Percentiles rank a stretch among this genome's conserved stretches.
Conservation (phyloP, 208 protist species). For the Acanthamoeba divionensis region DNA sequence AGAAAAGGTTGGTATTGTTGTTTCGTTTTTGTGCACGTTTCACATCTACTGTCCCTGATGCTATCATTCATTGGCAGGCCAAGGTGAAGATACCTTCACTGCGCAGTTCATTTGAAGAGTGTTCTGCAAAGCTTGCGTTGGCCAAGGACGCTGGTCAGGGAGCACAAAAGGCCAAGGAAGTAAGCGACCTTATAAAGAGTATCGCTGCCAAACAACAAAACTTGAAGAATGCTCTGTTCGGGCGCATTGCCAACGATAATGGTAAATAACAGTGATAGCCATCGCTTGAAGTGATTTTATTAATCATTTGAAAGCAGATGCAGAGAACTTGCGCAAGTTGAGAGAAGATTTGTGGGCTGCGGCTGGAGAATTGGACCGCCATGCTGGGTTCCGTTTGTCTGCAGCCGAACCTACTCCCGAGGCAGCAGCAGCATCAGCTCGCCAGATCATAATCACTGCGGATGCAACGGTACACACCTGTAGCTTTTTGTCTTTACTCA, state of each 20-base stretch:
- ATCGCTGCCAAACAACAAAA: background rate
- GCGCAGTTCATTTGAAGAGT: background rate
- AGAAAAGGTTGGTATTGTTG: background rate
- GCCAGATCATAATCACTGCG: background rate
- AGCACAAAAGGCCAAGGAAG: background rate
- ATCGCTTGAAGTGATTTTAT: too few relatives aligned
- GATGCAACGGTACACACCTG: background rate
- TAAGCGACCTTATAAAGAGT: background rate
- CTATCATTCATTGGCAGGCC: background rate
- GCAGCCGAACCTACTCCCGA: background rate
- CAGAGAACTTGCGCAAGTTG: background rate
- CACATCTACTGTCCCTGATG: background rate
- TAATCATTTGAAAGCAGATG: background rate
- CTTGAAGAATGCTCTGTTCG: background rate
- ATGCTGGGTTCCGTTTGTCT: background rate
- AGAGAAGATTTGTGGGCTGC: background rate
- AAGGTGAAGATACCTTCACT: constrained; percentile 18
- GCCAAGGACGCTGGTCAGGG: background rate
- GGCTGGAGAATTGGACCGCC: background rate
- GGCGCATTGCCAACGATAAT: background rate
- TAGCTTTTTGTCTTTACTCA: background rate
- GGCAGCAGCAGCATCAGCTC: background rate
- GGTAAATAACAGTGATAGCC: background rate
- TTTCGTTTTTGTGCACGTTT: too few relatives aligned
- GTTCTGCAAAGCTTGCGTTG: background rate